A percentile compares a stretch with the other conserved stretches of the same genome.
Conservation (phyloP, 805 yeast species). For the Saccharomycopsis malanga region DNA sequence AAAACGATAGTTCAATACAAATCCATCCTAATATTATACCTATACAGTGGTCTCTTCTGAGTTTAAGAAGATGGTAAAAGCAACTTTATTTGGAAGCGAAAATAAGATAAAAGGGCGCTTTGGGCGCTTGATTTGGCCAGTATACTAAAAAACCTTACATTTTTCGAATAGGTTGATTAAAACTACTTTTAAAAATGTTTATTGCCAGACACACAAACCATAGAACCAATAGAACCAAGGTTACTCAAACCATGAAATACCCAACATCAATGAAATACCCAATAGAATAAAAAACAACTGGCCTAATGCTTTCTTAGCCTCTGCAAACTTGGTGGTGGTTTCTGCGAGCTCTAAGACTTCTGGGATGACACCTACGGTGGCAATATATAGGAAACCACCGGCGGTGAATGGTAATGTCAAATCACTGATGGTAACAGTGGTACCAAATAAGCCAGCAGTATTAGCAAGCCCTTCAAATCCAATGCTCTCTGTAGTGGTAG, state of each 20-base stretch:
- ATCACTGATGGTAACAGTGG: conserved; percentile 44
- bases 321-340: conserved; percentile 33
- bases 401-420: conserved; percentile 64
- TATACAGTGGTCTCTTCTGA: no score
- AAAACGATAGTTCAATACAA: no score
- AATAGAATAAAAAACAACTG: conserved; percentile 45
- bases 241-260: conserved; percentile 41
- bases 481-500: neutral
- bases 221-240: no score
- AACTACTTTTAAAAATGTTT: no score
- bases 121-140: no score
- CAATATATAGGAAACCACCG: conserved; percentile 70
- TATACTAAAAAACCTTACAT: no score
- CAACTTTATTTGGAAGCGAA: no score
- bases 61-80: no score
- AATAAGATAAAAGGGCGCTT: no score
- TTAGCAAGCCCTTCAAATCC: conserved; percentile 5
- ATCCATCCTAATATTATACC: no score
- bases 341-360: conserved; percentile 46
- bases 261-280: conserved; percentile 55
- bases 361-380: conserved; percentile 70
- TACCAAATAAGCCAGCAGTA: conserved; percentile 39
- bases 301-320: conserved; percentile 32
- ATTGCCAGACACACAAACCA: no score
- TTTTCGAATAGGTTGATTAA: no score